Conservation (phyloP, 768 basidiomycete genomes). For the Suillus spraguei region DNA sequence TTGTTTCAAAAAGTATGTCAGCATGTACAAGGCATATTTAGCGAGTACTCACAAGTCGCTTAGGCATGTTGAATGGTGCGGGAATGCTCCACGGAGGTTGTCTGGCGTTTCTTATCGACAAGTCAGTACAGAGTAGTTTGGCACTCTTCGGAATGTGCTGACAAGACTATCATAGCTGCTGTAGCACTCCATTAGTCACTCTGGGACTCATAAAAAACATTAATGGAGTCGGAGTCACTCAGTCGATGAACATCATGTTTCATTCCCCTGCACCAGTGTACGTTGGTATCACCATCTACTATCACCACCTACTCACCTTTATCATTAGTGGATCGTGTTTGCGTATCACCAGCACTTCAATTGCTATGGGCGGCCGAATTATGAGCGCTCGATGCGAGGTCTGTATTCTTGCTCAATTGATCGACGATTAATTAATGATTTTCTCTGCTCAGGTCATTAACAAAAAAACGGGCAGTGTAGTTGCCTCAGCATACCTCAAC, state of each 20-base stretch:
- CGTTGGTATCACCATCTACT: conserved; percentile 28
- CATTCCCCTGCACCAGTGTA: conserved; percentile 69
- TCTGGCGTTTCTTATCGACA: conserved; percentile 73
- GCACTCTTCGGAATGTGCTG: not conserved
- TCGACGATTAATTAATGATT: conserved; percentile 9
- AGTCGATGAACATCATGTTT: conserved; percentile 69
- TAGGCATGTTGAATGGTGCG: conserved; percentile 77
- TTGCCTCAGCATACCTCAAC: conserved; percentile 69
- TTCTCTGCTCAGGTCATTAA: conserved; percentile 50
- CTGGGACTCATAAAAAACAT: conserved; percentile 59
- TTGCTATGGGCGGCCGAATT: conserved; percentile 66
- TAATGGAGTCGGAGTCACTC: conserved; percentile 77
- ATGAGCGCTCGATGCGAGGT: conserved; percentile 78
- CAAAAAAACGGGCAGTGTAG: conserved; percentile 55
- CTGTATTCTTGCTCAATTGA: conserved; percentile 20
- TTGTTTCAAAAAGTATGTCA: conserved; percentile 59
- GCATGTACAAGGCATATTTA: not conserved
- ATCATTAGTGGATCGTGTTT: conserved; percentile 56
- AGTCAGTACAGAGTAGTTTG: conserved; percentile 40
- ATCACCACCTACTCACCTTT: conserved; percentile 14
- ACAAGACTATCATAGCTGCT: conserved; percentile 46
- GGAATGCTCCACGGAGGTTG: conserved; percentile 80
- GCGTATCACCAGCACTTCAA: conserved; percentile 62
- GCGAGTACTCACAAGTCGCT: not conserved
- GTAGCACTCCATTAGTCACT: conserved; percentile 67